Percentiles rank a stretch among this genome's conserved stretches.
Conservation (phyloP, 495 filamentous ascomycete genomes). For the Niebla homalea region DNA sequence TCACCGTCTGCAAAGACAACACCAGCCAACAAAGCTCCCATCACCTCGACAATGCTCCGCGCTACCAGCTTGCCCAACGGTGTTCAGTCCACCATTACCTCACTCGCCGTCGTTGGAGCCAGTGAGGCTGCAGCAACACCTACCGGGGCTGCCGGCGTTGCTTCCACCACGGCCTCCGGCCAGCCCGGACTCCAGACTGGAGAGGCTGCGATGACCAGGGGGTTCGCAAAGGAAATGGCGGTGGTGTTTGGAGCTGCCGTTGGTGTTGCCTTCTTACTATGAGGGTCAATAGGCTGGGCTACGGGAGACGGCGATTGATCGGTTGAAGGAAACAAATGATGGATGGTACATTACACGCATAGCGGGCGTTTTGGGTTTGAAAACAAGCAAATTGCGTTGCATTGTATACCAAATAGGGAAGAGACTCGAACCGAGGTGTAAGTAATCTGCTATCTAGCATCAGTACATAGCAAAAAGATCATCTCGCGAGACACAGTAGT, state of each 20-base stretch:
- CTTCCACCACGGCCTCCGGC: background rate
- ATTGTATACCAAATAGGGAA: no score
- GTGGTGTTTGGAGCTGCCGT: slow-evolving; percentile 26
- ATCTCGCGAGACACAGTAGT: no score
- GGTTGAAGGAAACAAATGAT: background rate
- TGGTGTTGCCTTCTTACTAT: slow-evolving; percentile 18
- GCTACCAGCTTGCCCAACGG: slow-evolving; percentile 65
- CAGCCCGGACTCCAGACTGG: slow-evolving; percentile 33
- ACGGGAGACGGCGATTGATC: background rate
- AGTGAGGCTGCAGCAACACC: slow-evolving; percentile 10
- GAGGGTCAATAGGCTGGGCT: slow-evolving; percentile 2
- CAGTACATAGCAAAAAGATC: no score
- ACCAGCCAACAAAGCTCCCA: slow-evolving; percentile 12
- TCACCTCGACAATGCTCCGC: slow-evolving; percentile 23
- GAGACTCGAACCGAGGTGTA: no score
- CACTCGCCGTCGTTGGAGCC: slow-evolving; percentile 31
- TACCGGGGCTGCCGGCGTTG: slow-evolving; percentile 16
- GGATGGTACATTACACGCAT: slow-evolving; percentile 1
- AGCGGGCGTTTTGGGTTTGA: background rate
- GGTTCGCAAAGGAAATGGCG: slow-evolving; percentile 27
- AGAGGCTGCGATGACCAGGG: slow-evolving; percentile 21
- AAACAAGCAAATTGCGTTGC: no score
- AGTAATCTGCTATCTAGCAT: no score
- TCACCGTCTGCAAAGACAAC: slow-evolving; percentile 19
- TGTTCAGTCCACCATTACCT: slow-evolving; percentile 34